Conservation (phyloP, 2,329 filamentous ascomycete species). For the Pseudogymnoascus sp. region DNA sequence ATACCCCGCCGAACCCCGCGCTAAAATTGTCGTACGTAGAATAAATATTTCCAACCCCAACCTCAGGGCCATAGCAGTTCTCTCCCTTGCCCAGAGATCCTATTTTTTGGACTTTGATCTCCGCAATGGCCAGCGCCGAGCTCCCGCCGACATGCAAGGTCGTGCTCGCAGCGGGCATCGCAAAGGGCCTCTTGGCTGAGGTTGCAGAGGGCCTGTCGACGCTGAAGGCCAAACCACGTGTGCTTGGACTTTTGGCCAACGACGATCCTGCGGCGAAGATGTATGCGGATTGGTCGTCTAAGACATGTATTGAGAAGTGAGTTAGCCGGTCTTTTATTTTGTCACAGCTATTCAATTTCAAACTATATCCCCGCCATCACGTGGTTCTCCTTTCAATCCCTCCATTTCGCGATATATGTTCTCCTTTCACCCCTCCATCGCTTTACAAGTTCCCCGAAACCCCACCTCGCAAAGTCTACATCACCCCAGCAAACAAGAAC, state of each 20-base stretch:
- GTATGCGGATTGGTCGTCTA: conserved; percentile 96
- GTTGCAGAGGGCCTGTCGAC: conserved; percentile 66
- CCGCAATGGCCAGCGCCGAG: conserved; percentile 9
- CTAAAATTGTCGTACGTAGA: not conserved
- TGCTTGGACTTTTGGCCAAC: conserved; percentile 90
- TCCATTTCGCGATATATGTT: not conserved
- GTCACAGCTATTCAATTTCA: not conserved
- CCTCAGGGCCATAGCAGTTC: not conserved
- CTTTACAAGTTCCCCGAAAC: not conserved
- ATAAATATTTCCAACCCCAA: not conserved
- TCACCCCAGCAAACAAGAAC: not conserved
- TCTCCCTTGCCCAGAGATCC: not conserved
- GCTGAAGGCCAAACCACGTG: conserved; percentile 63
- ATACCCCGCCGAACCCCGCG: not conserved
- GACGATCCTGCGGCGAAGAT: conserved; percentile 81
- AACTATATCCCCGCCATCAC: not conserved
- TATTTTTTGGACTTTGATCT: not conserved
- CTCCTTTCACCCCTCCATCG: not conserved
- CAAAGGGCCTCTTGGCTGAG: conserved; percentile 70
- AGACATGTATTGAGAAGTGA: conserved; percentile 94
- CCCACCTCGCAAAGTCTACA: not conserved
- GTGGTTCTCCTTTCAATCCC: not conserved
- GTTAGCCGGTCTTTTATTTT: conserved; percentile 39
- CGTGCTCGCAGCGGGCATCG: conserved; percentile 78
- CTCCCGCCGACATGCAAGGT: conserved; percentile 68